Evolutionary conservation across 2,329 filamentous ascomycete genomes (phyloP), one percentile per base, ranked within the genome.

Genomic region (Rhytidhysteron rufulum): DNA sequence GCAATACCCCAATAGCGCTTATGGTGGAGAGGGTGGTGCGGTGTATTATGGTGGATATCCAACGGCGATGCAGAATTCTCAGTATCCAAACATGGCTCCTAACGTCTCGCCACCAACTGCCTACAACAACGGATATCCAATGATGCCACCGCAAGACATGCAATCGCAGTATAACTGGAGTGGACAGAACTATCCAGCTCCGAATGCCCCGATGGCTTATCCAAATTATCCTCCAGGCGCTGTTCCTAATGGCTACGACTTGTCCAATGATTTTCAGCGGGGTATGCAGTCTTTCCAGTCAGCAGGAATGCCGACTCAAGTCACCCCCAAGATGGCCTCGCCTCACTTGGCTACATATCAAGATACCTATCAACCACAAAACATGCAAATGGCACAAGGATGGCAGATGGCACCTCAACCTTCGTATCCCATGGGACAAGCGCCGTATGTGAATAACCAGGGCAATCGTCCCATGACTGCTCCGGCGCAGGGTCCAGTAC

Each of bases 201-300:
- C 55, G 10, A 56, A 53, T 31, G 49, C 48, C 9, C 40, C 58
- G 4, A 49, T 56, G 46, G 43, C 47, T 33, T 63, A 63, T 37
- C 53, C 56, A 19, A 43, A 43, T 31, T 62, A 57, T 50, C 35
- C 29, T 19, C n/a, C n/a, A n/a, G 50, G 45, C 32, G 47, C 50
- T 34, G 42, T 50, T 47, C 60, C 60, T 30, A 63, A 63, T 32
- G 58, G 58, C 3, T 74, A 70, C 38, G 71, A 75, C 40, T 41
- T 74, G 4, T 63, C 66, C 4, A 47, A 55, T 4, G 67, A 72
- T 39, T 74, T 73, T 41, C 69, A 72, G 47, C 64, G 67, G 33
- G 58, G 62, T 18, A 73, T 75, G 64, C 60, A 65, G 16, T 66
- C 65, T 3, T 70, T 73, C 43, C 69, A 72, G 42, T 54, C 55